These are phyloP conservation scores for Vicia villosa DNA, from an alignment of 306 rosid species.

Conservation along the genomic window DNA sequence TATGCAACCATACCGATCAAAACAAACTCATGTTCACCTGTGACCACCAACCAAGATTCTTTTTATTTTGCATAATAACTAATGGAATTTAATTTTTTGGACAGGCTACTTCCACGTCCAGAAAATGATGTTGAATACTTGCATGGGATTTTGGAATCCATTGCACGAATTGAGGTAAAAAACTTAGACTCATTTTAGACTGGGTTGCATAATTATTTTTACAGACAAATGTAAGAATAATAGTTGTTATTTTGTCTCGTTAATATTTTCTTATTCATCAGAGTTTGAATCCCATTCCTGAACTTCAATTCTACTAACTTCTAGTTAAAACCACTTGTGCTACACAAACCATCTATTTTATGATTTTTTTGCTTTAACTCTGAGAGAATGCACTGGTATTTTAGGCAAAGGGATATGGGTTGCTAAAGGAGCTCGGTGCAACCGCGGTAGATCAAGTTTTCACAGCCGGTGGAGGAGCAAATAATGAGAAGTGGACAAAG, in stretches of 20 bases:
- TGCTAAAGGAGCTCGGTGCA: conserved; percentile 78
- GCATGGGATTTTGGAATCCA: conserved; percentile 91
- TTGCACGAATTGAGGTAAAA: conserved; percentile 89
- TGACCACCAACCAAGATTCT: not conserved
- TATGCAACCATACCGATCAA: conserved; percentile 21
- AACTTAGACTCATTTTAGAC: not conserved
- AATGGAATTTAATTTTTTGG: conserved; percentile 30
- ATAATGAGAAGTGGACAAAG: conserved; percentile 77
- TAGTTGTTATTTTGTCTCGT: not conserved
- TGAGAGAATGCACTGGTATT: conserved; percentile 13
- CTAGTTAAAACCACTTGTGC: not conserved
- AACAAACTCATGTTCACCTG: conserved; percentile 1
- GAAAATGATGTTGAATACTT: conserved; percentile 68
- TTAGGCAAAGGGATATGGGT: conserved; percentile 73
- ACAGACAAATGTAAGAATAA: not conserved
- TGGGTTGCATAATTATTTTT: not conserved
- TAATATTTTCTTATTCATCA: not conserved
- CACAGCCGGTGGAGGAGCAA: conserved; percentile 86
- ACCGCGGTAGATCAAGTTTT: conserved; percentile 71
- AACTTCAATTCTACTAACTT: not conserved
- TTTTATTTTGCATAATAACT: conserved; percentile 4
- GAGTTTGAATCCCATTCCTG: not conserved
- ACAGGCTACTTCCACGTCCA: conserved; percentile 87
- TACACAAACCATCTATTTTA: no score
- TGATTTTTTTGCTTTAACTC: not conserved